Percentiles rank a stretch among this genome's conserved stretches.
These are phyloP conservation scores for Bullera alba DNA, from an alignment of 768 basidiomycete species.

Conservation along the genomic window DNA sequence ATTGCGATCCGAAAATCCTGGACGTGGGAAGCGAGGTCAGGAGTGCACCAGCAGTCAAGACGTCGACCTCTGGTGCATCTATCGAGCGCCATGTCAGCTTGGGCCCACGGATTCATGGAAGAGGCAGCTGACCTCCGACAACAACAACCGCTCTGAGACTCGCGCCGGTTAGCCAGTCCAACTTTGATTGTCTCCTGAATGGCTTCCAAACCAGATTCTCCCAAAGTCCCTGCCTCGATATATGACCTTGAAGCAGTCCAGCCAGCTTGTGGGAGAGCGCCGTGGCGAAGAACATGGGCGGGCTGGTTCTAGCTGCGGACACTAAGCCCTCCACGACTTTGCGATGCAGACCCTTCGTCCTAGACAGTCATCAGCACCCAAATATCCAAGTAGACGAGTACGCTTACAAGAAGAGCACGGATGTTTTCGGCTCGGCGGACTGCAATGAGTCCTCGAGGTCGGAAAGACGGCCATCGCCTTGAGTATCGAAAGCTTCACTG, in stretches of 20 bases:
- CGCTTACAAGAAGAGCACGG: slow-evolving; percentile 1
- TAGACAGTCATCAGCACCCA: no score
- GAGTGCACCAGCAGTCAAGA: slow-evolving; percentile 52
- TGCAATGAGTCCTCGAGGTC: slow-evolving; percentile 2
- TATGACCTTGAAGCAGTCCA: slow-evolving; percentile 62
- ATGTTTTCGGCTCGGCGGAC: neutral
- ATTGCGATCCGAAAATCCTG: slow-evolving; percentile 54
- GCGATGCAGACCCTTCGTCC: no score
- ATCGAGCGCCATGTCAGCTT: slow-evolving; percentile 1
- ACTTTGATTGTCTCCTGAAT: slow-evolving; percentile 55
- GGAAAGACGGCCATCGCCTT: no score
- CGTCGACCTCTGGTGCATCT: neutral
- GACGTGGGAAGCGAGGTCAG: slow-evolving; percentile 72
- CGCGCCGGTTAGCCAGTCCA: slow-evolving; percentile 57
- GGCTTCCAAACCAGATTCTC: slow-evolving; percentile 68
- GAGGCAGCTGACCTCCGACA: slow-evolving; percentile 57
- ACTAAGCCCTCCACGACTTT: no score
- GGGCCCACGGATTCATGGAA: neutral
- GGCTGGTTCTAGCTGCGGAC: no score
- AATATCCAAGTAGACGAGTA: no score
- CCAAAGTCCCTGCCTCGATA: slow-evolving; percentile 68
- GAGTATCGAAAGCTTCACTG: no score
- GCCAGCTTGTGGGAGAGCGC: slow-evolving; percentile 78
- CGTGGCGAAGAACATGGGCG: no score
- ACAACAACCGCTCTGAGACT: slow-evolving; percentile 64